These are phyloP conservation scores for Tylopilus sp. DNA, from an alignment of 1,284 basidiomycete species.

Conservation along the genomic window DNA sequence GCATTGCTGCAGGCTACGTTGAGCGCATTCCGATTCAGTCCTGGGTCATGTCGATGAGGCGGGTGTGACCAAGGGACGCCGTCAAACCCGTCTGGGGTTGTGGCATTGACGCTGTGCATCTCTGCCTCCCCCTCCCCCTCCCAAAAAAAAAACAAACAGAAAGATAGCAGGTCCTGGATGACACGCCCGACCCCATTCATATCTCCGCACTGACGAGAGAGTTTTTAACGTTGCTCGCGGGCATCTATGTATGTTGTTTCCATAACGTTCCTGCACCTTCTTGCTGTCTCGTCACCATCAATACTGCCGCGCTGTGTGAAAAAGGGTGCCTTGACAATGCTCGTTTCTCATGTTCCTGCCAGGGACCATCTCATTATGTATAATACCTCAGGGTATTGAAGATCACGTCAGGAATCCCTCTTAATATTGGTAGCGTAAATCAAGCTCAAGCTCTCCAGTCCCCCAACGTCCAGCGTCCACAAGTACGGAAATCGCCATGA, in stretches of 20 bases:
- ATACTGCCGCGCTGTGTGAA: constrained; percentile 12
- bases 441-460: background rate
- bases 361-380: too few species aligned
- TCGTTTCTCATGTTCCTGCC: constrained; percentile 5
- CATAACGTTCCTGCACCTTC: constrained; percentile 5
- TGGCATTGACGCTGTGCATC: background rate
- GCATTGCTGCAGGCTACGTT: too few species aligned
- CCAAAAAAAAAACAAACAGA: background rate
- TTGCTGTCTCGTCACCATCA: constrained; percentile 1
- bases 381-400: constrained; percentile 11
- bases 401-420: constrained; percentile 23
- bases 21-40: too few species aligned
- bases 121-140: too few species aligned
- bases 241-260: background rate
- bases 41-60: background rate
- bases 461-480: background rate
- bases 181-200: background rate
- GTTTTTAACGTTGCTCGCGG: constrained; percentile 1
- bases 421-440: constrained; percentile 10
- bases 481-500: constrained; percentile 14
- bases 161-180: too few species aligned
- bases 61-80: constrained; percentile 12
- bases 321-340: constrained; percentile 15
- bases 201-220: background rate
- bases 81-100: constrained; percentile 3